A percentile compares a stretch with the other conserved stretches of the same genome.
Evolutionary conservation across 768 basidiomycete genomes (phyloP).

Genomic region (Astraeus odoratus): DNA sequence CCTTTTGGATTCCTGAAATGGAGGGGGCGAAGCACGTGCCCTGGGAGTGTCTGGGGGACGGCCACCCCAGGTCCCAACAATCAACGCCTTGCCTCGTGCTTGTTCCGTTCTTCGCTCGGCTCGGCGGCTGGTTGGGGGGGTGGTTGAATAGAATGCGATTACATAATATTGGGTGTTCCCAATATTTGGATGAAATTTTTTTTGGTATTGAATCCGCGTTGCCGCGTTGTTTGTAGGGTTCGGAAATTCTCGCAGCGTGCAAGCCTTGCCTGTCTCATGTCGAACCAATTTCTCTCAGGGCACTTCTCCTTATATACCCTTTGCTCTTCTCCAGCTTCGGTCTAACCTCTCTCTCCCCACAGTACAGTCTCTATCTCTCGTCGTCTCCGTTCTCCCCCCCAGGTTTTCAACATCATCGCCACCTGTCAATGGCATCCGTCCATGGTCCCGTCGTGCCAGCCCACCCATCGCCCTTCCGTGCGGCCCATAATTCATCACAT

Average conservation of each 20-base stretch:
- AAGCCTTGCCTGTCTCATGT: background rate
- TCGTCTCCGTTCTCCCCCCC: constrained; percentile 14
- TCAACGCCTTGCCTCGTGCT: background rate
- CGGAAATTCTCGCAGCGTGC: background rate
- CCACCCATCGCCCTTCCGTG: constrained; percentile 26
- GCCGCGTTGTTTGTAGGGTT: background rate
- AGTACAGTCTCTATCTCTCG: background rate
- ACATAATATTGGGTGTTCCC: no score
- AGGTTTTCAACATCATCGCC: background rate
- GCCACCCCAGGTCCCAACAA: background rate
- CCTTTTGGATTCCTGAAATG: background rate
- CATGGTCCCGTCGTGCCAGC: constrained; percentile 21
- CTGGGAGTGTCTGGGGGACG: background rate
- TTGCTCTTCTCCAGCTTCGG: constrained; percentile 8
- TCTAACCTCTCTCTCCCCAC: constrained; percentile 14
- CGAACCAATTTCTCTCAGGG: constrained; percentile 1
- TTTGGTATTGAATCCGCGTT: background rate
- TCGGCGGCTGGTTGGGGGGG: background rate
- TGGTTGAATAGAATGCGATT: background rate
- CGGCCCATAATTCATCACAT: constrained; percentile 20
- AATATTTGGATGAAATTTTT: background rate
- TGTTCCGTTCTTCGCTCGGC: background rate
- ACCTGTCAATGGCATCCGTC: constrained; percentile 26
- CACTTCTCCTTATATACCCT: constrained; percentile 20
- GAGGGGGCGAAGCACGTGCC: background rate